Percentiles rank a stretch among this genome's conserved stretches.
These are phyloP conservation scores for Cladosporium oxysporum DNA, from an alignment of 2,329 filamentous ascomycete species.

Conservation along the genomic window DNA sequence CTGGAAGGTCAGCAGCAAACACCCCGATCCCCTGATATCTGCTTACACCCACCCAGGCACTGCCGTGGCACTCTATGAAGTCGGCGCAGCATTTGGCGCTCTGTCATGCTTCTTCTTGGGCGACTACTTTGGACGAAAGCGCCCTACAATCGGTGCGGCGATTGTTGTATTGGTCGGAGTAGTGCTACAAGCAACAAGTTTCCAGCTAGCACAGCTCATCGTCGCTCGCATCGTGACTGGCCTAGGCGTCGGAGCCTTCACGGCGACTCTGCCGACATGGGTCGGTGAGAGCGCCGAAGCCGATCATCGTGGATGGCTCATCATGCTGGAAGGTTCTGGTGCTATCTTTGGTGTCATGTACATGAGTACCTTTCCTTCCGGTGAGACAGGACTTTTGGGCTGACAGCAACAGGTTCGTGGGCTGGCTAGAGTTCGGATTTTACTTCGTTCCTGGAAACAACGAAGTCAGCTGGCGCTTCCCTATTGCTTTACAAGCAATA, in stretches of 20 bases:
- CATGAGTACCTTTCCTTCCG: background rate
- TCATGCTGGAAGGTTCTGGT: constrained; percentile 28
- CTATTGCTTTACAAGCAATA: constrained; percentile 46
- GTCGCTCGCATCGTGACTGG: constrained; percentile 54
- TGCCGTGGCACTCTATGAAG: constrained; percentile 38
- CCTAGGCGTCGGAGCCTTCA: constrained; percentile 46
- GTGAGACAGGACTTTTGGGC: background rate
- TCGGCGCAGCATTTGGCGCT: constrained; percentile 30
- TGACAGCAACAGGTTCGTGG: constrained; percentile 37
- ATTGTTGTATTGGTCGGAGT: constrained; percentile 44
- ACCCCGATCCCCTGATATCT: background rate
- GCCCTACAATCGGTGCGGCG: constrained; percentile 44
- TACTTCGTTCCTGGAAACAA: constrained; percentile 27
- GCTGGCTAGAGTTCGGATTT: constrained; percentile 31
- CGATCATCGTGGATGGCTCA: constrained; percentile 23
- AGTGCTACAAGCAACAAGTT: constrained; percentile 41
- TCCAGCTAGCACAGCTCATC: constrained; percentile 51
- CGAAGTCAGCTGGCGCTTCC: constrained; percentile 38
- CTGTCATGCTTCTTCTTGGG: constrained; percentile 46
- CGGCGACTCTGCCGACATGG: constrained; percentile 44
- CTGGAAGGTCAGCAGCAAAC: background rate
- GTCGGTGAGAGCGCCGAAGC: constrained; percentile 46
- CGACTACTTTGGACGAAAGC: constrained; percentile 45
- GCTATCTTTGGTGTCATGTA: constrained; percentile 30
- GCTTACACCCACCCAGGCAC: constrained; percentile 30